Evolutionary conservation across 371 early-diverging fungal species (phyloP).

Genomic region (Parasitella parasitica): DNA sequence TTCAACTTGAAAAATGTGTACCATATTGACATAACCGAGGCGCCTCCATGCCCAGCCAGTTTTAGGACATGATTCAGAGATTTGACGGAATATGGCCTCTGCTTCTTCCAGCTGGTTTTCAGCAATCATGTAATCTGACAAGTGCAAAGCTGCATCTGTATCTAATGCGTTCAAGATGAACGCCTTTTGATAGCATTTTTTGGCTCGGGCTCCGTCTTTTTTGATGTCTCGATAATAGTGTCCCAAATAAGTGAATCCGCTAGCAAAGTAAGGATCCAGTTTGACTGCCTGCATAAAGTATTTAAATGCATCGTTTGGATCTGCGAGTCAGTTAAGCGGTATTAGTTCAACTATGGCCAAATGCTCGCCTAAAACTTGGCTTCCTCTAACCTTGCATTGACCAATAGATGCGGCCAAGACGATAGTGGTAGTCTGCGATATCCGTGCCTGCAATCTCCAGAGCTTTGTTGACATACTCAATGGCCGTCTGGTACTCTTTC

Average conservation of each 20-base stretch:
- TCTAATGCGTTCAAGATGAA: slow-evolving; percentile 67
- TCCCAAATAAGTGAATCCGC: slow-evolving; percentile 80
- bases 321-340: slow-evolving; percentile 49
- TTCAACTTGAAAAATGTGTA: no score
- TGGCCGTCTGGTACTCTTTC: slow-evolving; percentile 54
- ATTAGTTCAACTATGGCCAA: no score
- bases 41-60: slow-evolving; percentile 80
- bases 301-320: slow-evolving; percentile 63
- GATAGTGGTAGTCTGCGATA: slow-evolving; percentile 58
- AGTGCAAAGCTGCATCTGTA: slow-evolving; percentile 64
- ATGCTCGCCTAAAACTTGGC: no score
- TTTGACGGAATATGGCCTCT: slow-evolving; percentile 50
- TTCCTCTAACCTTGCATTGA: slow-evolving; percentile 62
- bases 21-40: slow-evolving; percentile 75
- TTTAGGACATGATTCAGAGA: slow-evolving; percentile 44
- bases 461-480: slow-evolving; percentile 54
- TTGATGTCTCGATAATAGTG: slow-evolving; percentile 74
- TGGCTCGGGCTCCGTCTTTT: slow-evolving; percentile 65
- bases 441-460: slow-evolving; percentile 42
- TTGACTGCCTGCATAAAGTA: slow-evolving; percentile 76
- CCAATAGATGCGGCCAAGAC: slow-evolving; percentile 82
- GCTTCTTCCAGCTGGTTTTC: slow-evolving; percentile 58
- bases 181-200: slow-evolving; percentile 81
- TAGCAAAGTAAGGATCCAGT: slow-evolving; percentile 62
- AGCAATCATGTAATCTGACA: slow-evolving; percentile 63